A percentile compares a stretch with the other conserved stretches of the same genome.
phyloP scores from a whole-genome alignment of 352 stramenopile genomes.

The Lagenidium sp. region DNA sequence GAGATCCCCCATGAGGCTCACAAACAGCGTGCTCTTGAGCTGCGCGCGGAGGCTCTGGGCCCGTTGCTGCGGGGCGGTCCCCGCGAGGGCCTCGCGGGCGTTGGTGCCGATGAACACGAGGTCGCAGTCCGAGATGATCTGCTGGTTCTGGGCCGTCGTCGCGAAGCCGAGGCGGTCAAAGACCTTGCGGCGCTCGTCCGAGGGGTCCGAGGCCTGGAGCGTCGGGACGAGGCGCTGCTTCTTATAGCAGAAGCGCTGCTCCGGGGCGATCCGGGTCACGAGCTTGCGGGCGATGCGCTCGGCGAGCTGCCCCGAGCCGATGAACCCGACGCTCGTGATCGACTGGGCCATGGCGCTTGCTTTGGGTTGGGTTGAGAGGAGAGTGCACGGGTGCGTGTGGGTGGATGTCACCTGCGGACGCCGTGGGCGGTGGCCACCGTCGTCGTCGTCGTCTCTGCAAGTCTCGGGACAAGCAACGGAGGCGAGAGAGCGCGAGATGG shows the following conservation, averaged over 20 bases:
- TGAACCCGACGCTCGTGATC: slow-evolving; percentile 66
- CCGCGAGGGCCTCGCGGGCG: slow-evolving; percentile 29
- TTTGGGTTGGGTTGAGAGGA: too few relatives aligned
- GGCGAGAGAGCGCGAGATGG: too few relatives aligned
- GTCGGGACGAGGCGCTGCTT: slow-evolving; percentile 66
- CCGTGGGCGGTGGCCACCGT: too few relatives aligned
- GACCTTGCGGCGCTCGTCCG: slow-evolving; percentile 38
- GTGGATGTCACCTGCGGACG: too few relatives aligned
- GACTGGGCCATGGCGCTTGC: too few relatives aligned
- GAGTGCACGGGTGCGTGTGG: too few relatives aligned
- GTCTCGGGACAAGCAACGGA: too few relatives aligned
- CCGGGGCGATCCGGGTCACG: slow-evolving; percentile 47
- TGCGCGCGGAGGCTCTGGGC: slow-evolving; percentile 2
- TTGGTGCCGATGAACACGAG: slow-evolving; percentile 62
- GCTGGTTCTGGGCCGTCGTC: slow-evolving; percentile 40
- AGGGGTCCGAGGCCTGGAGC: slow-evolving; percentile 54
- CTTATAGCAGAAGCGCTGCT: slow-evolving; percentile 62
- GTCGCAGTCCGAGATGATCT: slow-evolving; percentile 59
- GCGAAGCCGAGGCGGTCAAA: slow-evolving; percentile 58
- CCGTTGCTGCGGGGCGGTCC: not conserved
- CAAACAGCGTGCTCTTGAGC: slow-evolving; percentile 44
- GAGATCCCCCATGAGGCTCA: slow-evolving; percentile 64
- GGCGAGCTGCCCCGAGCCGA: slow-evolving; percentile 54
- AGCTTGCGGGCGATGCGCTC: slow-evolving; percentile 53
- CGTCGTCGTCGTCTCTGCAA: too few relatives aligned